Evolutionary conservation across 108 stramenopile genomes (phyloP).

Genomic region (Conticribra weissflogii): DNA sequence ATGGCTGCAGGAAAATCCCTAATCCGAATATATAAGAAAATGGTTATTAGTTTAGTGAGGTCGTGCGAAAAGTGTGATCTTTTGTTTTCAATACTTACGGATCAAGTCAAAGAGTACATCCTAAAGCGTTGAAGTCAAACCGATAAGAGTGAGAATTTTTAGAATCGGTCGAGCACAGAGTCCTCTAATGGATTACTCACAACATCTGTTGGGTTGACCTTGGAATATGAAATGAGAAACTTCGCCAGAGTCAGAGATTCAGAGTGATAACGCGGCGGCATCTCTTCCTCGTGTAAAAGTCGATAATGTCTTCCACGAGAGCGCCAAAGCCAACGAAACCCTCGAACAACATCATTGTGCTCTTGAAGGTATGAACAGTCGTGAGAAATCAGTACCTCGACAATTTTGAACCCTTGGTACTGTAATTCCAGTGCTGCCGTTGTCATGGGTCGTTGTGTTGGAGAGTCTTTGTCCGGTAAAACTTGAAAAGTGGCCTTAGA

Average conservation of each 20-base stretch:
- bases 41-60: too few species aligned
- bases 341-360: slow-evolving; percentile 79
- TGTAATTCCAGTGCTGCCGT: slow-evolving; percentile 74
- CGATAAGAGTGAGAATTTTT: too few species aligned
- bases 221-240: slow-evolving; percentile 77
- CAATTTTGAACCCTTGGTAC: slow-evolving; percentile 71
- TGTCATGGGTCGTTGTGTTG: slow-evolving; percentile 58
- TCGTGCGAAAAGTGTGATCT: too few species aligned
- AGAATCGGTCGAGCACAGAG: too few species aligned
- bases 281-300: slow-evolving; percentile 76
- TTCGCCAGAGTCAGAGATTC: slow-evolving; percentile 72
- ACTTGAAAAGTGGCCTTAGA: slow-evolving; percentile 15
- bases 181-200: background rate
- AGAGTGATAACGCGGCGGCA: slow-evolving; percentile 74
- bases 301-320: slow-evolving; percentile 84
- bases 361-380: slow-evolving; percentile 62
- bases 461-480: slow-evolving; percentile 14
- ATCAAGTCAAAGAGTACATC: slow-evolving; percentile 89
- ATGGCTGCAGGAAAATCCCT: slow-evolving; percentile 72
- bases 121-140: too few species aligned
- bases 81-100: slow-evolving; percentile 14
- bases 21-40: background rate
- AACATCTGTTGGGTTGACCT: slow-evolving; percentile 61
- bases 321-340: slow-evolving; percentile 87
- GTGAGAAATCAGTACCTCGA: slow-evolving; percentile 59